Percentiles rank a stretch among this genome's conserved stretches.
These are phyloP conservation scores for Amphichorda felina DNA, from an alignment of 2,329 filamentous ascomycete species.

Conservation along the genomic window DNA sequence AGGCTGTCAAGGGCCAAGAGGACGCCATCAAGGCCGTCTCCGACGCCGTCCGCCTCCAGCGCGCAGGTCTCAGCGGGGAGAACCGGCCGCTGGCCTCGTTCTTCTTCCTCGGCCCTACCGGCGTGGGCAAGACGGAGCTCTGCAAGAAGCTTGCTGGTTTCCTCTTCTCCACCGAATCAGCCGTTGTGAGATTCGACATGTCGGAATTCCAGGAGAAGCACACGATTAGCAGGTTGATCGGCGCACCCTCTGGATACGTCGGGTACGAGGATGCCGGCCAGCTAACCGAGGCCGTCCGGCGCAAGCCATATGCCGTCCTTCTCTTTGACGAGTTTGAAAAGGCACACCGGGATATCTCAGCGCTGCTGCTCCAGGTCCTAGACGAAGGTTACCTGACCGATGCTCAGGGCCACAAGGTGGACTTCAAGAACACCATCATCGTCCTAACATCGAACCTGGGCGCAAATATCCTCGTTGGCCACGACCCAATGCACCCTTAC, in stretches of 20 bases:
- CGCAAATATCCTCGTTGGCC: constrained; percentile 77
- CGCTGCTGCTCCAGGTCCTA: constrained; percentile 82
- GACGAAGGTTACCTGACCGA: constrained; percentile 96
- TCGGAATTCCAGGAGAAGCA: constrained; percentile 96
- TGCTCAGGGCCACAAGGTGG: constrained; percentile 89
- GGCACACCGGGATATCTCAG: constrained; percentile 88
- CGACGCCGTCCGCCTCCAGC: constrained; percentile 86
- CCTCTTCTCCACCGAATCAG: constrained; percentile 83
- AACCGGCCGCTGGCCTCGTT: constrained; percentile 88
- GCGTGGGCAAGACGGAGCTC: constrained; percentile 93
- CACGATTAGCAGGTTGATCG: constrained; percentile 85
- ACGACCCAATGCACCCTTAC: constrained; percentile 52
- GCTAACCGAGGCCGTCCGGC: constrained; percentile 84
- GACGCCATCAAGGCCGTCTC: constrained; percentile 85
- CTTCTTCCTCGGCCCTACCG: constrained; percentile 95
- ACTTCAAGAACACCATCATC: constrained; percentile 94
- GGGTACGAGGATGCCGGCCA: constrained; percentile 96
- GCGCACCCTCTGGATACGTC: constrained; percentile 86
- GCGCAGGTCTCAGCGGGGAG: constrained; percentile 82
- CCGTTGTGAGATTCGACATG: constrained; percentile 95
- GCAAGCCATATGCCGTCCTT: constrained; percentile 90
- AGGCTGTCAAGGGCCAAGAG: constrained; percentile 84
- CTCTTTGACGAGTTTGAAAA: constrained; percentile 98
- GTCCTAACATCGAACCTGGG: constrained; percentile 94
- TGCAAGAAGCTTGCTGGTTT: constrained; percentile 94